These are phyloP conservation scores for Parastagonospora avenae DNA, from an alignment of 2,329 filamentous ascomycete species.

Conservation along the genomic window DNA sequence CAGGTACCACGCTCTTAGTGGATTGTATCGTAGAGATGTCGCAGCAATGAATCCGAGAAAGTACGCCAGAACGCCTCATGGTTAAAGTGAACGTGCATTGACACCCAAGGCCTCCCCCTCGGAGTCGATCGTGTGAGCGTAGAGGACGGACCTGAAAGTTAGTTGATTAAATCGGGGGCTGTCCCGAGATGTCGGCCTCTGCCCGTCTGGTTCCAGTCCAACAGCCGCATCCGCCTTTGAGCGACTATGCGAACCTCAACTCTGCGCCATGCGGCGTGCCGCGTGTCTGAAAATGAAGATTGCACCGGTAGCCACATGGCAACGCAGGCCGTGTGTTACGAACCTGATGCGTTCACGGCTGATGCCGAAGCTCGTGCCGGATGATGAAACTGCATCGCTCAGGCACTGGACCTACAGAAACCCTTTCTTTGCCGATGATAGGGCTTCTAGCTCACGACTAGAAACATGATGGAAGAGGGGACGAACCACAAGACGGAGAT, in stretches of 20 bases:
- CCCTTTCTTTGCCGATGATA: not conserved
- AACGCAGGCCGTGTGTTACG: conserved; percentile 5
- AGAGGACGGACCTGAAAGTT: not conserved
- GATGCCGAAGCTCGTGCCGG: not conserved
- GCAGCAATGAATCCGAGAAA: conserved; percentile 18
- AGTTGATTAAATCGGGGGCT: not conserved
- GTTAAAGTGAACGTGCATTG: conserved; percentile 6
- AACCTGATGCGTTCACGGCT: not conserved
- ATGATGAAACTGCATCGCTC: not conserved
- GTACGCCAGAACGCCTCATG: not conserved
- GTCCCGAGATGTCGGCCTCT: not conserved
- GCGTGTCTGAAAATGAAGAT: not conserved
- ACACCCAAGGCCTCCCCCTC: conserved; percentile 8
- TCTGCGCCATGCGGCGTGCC: not conserved
- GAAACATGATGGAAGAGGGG: conserved; percentile 16
- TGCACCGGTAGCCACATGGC: not conserved
- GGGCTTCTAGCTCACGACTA: conserved; percentile 10
- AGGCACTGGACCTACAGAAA: not conserved
- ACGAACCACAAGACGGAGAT: not conserved
- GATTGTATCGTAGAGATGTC: conserved; percentile 5
- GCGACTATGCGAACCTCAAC: not conserved
- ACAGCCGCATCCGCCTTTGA: not conserved
- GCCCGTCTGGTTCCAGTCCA: not conserved
- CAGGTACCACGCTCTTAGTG: not conserved
- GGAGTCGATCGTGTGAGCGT: conserved; percentile 10